These are phyloP conservation scores for Fusarium paranaense DNA, from an alignment of 2,329 filamentous ascomycete species.

Conservation along the genomic window DNA sequence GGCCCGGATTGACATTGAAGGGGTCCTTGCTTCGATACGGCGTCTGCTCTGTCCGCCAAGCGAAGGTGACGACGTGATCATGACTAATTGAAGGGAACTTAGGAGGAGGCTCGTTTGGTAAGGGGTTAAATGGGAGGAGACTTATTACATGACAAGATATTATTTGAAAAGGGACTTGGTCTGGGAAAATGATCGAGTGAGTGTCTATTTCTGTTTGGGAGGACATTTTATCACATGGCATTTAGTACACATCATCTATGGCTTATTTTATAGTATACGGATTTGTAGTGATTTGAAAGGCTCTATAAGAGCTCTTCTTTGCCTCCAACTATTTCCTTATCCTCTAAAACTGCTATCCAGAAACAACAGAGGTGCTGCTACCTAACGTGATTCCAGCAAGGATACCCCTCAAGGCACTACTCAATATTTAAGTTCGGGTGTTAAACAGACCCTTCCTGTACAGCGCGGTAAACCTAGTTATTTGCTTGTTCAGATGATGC, in stretches of 20 bases:
- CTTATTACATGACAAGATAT: no score
- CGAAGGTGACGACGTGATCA: not conserved
- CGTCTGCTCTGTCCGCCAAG: no score
- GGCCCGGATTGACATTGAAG: not conserved
- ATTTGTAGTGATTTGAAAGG: not conserved
- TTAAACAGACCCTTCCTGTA: not conserved
- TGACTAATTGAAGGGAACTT: not conserved
- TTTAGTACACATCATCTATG: not conserved
- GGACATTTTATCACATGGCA: not conserved
- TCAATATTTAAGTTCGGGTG: no score
- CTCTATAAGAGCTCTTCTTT: not conserved
- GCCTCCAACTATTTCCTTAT: not conserved
- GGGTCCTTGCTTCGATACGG: not conserved
- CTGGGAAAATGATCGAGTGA: not conserved
- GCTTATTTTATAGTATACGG: not conserved
- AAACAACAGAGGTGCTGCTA: no score
- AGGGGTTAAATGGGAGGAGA: no score
- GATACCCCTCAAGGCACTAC: no score
- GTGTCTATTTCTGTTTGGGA: not conserved
- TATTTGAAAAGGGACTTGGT: not conserved
- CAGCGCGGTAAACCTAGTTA: not conserved
- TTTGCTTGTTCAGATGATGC: not conserved
- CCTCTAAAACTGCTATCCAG: not conserved
- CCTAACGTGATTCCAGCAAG: no score
- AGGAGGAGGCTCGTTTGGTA: not conserved